Base-by-base conservation (phyloP, 441 rosid species). In the Syzygium malaccense region DNA sequence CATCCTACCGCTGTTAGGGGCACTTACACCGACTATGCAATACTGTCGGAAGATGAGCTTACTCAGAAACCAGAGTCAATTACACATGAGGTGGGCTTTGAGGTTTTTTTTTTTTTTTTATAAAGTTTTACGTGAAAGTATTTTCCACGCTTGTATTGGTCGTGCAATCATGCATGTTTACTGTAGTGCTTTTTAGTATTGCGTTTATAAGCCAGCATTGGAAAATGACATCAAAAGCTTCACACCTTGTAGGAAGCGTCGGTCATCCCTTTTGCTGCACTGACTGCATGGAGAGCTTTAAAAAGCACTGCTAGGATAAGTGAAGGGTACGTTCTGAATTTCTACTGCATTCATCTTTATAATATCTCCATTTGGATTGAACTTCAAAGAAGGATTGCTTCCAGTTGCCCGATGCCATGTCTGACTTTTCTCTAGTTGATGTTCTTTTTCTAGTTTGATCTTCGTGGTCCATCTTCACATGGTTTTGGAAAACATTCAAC, bases 1-100 rank as follows among this genome's bases (percentile, higher is more conserved):
- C 99, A 98, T 93, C 99, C 99, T 66, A 98, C 99, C 45, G 99
- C 99, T 32, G 90, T 94, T 84, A 95, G 99, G 92, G 99, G 99
- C 83, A 96, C 99, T 91, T 98, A 96, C 68, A 66, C 97, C 79
- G 99, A 96, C 89, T 95, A 95, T 94, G 98, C 96, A 48, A 88
- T 96, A 91, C 96, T 98, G 90, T 92, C 96, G 13, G 98, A 95
- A 87, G 99, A 97, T 5, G 98, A 98, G 89, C 97, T 98, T 88
- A 89, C 93, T 37, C 92, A 84, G 30, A 98, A 96, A 93, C 99
- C 99, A 51, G 87, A 92, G 8, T 95, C 98, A 49, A 71, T 98
- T 78, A 90, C 96, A 57, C 99, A 98, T 86, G 97, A 92, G 93
- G 99, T 96, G 89, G 83, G 93, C 89, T 15, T 62, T 86, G 37